These are phyloP conservation scores for Cardiosporidium cionae DNA, from an alignment of 169 alveolate genomes.

Conservation along the genomic window DNA sequence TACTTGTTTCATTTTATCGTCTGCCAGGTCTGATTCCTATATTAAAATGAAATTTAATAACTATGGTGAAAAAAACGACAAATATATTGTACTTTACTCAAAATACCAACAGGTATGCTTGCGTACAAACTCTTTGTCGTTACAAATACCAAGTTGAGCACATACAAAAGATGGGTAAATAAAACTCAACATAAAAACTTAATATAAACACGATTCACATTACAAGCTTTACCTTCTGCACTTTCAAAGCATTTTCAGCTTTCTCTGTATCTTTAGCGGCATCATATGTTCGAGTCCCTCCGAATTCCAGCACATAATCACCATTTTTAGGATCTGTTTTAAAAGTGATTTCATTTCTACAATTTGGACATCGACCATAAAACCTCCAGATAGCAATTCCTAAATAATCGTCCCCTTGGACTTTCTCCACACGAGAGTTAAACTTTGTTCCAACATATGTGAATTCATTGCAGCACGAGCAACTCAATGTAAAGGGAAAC, in stretches of 20 bases:
- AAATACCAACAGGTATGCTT: neutral
- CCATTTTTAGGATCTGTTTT: slow-evolving; percentile 83
- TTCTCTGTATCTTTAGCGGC: slow-evolving; percentile 19
- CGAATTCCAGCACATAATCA: slow-evolving; percentile 77
- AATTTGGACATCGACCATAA: slow-evolving; percentile 93
- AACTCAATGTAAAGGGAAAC: slow-evolving; percentile 93
- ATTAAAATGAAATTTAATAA: neutral
- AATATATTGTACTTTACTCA: neutral
- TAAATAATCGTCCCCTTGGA: slow-evolving; percentile 85
- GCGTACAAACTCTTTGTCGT: neutral
- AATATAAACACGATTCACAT: neutral
- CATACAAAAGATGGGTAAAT: no score
- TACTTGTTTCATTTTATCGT: slow-evolving; percentile 33
- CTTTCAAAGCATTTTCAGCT: slow-evolving; percentile 19
- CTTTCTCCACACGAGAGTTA: slow-evolving; percentile 80
- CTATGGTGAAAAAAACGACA: neutral
- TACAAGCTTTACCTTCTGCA: slow-evolving; percentile 6
- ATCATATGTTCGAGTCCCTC: slow-evolving; percentile 72
- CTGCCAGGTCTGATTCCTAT: slow-evolving; percentile 25
- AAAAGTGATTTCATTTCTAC: slow-evolving; percentile 90
- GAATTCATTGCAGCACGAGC: slow-evolving; percentile 91
- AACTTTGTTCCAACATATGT: slow-evolving; percentile 98
- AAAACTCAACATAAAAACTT: neutral
- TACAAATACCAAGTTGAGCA: neutral
- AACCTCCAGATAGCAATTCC: slow-evolving; percentile 93